These are phyloP conservation scores for Erythrophleum fordii DNA, from an alignment of 306 rosid genomes.

Conservation along the genomic window DNA sequence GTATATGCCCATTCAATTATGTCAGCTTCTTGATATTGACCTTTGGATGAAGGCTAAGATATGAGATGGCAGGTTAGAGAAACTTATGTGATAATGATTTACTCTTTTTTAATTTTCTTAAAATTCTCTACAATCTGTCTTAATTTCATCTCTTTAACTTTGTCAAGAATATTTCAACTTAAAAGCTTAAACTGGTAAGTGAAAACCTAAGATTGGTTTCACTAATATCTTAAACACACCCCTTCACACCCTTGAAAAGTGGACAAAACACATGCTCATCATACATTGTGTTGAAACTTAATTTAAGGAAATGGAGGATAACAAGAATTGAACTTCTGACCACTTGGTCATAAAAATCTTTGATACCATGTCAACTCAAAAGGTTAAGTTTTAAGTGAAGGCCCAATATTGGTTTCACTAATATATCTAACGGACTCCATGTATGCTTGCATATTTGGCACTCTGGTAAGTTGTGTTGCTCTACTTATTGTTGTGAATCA, in stretches of 20 bases:
- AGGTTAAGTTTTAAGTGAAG: too few species aligned
- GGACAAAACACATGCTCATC: not conserved
- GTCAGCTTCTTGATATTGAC: too few species aligned
- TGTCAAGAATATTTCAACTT: not conserved
- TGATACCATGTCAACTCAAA: too few species aligned
- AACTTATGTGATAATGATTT: not conserved
- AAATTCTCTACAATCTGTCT: not conserved
- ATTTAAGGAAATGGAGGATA: not conserved
- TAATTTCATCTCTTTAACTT: too few species aligned
- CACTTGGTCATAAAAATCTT: not conserved
- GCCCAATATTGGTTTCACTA: too few species aligned
- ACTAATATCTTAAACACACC: not conserved
- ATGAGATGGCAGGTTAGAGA: not conserved
- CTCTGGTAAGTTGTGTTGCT: not conserved
- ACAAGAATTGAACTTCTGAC: not conserved
- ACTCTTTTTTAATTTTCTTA: not conserved
- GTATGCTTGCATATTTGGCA: not conserved
- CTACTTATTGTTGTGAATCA: not conserved
- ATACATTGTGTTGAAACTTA: not conserved
- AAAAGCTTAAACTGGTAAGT: not conserved
- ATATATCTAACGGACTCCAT: not conserved
- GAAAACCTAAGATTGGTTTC: too few species aligned
- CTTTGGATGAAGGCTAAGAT: too few species aligned
- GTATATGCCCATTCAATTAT: too few species aligned
- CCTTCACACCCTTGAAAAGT: not conserved